A percentile compares a stretch with the other conserved stretches of the same genome.
phyloP scores from a whole-genome alignment of 768 basidiomycete species.

The Mycena alexandri region DNA sequence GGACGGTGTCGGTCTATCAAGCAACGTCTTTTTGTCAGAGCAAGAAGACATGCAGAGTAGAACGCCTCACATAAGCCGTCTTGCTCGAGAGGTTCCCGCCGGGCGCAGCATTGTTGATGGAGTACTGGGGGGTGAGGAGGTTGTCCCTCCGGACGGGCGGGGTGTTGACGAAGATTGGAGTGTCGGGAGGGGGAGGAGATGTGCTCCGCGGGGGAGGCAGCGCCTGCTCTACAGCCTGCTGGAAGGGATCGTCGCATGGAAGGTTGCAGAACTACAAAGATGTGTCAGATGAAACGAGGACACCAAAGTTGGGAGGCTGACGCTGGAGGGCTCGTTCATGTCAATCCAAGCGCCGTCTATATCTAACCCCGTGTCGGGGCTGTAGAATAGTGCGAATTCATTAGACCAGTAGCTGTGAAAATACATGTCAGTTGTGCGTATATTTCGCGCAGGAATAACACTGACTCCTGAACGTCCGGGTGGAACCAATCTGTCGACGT shows the following conservation, averaged over 20 bases:
- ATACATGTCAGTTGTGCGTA: background rate
- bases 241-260: constrained; percentile 72
- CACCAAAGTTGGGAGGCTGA: constrained; percentile 44
- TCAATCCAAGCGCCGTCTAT: constrained; percentile 84
- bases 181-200: constrained; percentile 64
- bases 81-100: constrained; percentile 62
- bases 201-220: constrained; percentile 67
- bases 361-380: constrained; percentile 65
- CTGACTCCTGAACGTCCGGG: constrained; percentile 61
- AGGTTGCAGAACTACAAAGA: constrained; percentile 68
- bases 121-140: constrained; percentile 66
- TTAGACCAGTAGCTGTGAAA: constrained; percentile 68
- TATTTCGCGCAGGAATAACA: constrained; percentile 15
- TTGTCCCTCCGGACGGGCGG: constrained; percentile 46
- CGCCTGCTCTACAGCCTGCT: constrained; percentile 63
- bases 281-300: constrained; percentile 3
- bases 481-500: constrained; percentile 69
- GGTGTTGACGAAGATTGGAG: constrained; percentile 61
- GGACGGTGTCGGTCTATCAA: constrained; percentile 55
- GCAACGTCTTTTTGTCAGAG: constrained; percentile 29
- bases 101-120: constrained; percentile 67
- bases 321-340: constrained; percentile 81
- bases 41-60: background rate
- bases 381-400: constrained; percentile 71
- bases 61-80: constrained; percentile 63